Evolutionary conservation across 805 yeast species (phyloP).

Genomic region (Geotrichum ghanense): DNA sequence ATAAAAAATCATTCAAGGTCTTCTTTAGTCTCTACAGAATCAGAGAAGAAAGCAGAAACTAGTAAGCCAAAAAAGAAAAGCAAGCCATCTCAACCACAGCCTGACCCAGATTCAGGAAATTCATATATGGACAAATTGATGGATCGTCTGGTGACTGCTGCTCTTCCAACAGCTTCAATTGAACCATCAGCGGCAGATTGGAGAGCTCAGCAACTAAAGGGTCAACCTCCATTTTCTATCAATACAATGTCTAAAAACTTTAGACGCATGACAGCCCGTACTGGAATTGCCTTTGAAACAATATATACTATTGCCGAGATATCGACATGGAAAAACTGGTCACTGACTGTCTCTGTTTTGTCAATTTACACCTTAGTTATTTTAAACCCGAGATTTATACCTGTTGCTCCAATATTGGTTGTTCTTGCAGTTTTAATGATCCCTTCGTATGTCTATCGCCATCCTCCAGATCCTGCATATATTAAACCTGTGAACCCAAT

Average conservation of each 20-base stretch:
- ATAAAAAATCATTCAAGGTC: not conserved
- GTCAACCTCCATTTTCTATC: slow-evolving; percentile 59
- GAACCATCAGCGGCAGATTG: slow-evolving; percentile 27
- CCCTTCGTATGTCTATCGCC: slow-evolving; percentile 52
- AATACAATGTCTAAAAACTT: slow-evolving; percentile 47
- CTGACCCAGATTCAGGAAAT: not conserved
- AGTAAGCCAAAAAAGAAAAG: not conserved
- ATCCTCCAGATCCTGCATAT: slow-evolving; percentile 43
- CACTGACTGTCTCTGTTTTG: slow-evolving; percentile 48
- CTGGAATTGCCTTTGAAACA: slow-evolving; percentile 32
- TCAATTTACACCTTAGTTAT: slow-evolving; percentile 40
- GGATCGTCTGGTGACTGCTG: slow-evolving; percentile 60
- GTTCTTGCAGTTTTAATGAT: slow-evolving; percentile 46
- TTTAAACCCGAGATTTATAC: slow-evolving; percentile 45
- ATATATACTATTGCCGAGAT: slow-evolving; percentile 46
- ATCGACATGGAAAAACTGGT: slow-evolving; percentile 54
- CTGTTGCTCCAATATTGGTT: slow-evolving; percentile 37
- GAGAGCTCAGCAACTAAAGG: slow-evolving; percentile 47
- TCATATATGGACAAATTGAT: slow-evolving; percentile 49
- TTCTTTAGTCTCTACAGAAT: not conserved
- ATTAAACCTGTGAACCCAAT: slow-evolving; percentile 30
- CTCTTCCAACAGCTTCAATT: slow-evolving; percentile 52
- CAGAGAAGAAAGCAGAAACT: not conserved
- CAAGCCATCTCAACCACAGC: not conserved
- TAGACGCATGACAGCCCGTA: slow-evolving; percentile 15